Evolutionary conservation across 805 yeast species (phyloP), one percentile per base, ranked within the genome.

Genomic region (Teunomyces aglyptinius): DNA sequence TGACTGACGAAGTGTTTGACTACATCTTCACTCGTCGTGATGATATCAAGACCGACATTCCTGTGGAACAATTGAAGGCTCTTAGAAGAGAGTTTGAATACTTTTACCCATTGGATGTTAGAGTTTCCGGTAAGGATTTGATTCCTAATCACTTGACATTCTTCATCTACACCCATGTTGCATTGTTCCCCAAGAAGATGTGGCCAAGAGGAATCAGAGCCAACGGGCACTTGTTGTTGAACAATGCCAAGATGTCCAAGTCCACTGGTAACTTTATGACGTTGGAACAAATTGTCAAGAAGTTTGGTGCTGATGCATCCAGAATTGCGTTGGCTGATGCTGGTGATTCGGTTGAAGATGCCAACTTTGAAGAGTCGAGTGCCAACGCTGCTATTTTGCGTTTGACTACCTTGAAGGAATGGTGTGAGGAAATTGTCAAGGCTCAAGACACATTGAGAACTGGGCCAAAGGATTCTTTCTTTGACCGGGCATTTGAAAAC

Each of bases 321-420:
- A 86, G 99, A 77, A 88, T 94, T 66, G 97, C 99, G 4, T 75
- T 94, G 54, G 99, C 98, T 39, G 99, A 94, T 75, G 97, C 97
- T 44, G 99, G 99, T 76, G 99, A 94, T 66, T 77, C 94, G 36
- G 82, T 90, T 56, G 99, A 94, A 73, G 99, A 94, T 69, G 99
- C 99, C 44, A 94, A 94, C 76, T 88, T 94, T 63, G 99, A 94
- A 61, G 99, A 94, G 73, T 74, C 89, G 50, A 91, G 85, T 62
- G 99, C 99, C 46, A 94, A 94, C 62, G 97, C 99, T 40, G 97
- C 98, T 20, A 91, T 94, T 65, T 80, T 94, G 67, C 87, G 99
- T 73, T 78, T 94, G 65, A 86, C 80, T 67, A 92, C 89, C 46
- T 77, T 92, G 68, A 92, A 89, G 67, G 98, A 91, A 69, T 94